Percentiles rank a stretch among this genome's conserved stretches.
phyloP scores from a whole-genome alignment of 306 rosid genomes.

The Cicer bijugum region DNA sequence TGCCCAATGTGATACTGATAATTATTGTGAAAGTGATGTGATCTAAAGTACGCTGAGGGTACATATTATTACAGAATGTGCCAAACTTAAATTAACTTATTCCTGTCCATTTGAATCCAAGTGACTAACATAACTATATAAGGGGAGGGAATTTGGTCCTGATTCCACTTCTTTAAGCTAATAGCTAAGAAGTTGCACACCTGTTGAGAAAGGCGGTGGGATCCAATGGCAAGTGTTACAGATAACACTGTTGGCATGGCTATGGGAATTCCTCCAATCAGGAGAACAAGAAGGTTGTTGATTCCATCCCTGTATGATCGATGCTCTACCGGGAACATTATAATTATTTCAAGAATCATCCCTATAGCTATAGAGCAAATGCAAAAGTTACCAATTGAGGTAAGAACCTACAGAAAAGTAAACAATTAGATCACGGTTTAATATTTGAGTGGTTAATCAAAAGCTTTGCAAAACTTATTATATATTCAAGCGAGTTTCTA shows the following conservation, averaged over 20 bases:
- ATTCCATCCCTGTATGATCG: slow-evolving; percentile 86
- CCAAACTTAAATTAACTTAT: slow-evolving; percentile 27
- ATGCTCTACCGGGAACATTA: slow-evolving; percentile 80
- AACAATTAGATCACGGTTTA: neutral
- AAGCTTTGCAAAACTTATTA: slow-evolving; percentile 4
- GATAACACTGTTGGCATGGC: slow-evolving; percentile 98
- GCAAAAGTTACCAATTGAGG: slow-evolving; percentile 87
- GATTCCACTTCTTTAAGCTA: slow-evolving; percentile 7
- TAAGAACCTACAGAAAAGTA: slow-evolving; percentile 71
- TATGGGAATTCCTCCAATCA: slow-evolving; percentile 91
- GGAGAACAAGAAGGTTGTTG: slow-evolving; percentile 91
- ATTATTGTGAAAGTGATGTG: neutral
- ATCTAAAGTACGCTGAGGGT: neutral
- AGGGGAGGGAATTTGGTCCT: neutral
- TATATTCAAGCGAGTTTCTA: slow-evolving; percentile 15
- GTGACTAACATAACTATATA: slow-evolving; percentile 6
- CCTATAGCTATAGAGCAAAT: slow-evolving; percentile 90
- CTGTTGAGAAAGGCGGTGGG: slow-evolving; percentile 91
- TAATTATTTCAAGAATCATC: slow-evolving; percentile 82
- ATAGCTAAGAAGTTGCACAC: slow-evolving; percentile 51
- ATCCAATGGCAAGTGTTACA: slow-evolving; percentile 90
- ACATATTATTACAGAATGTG: neutral
- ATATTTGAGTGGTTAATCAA: slow-evolving; percentile 13
- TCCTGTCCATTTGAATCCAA: slow-evolving; percentile 17
- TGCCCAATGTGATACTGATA: neutral